Base-by-base conservation (phyloP, 2,329 filamentous ascomycete species). In the Fusarium sp. region DNA sequence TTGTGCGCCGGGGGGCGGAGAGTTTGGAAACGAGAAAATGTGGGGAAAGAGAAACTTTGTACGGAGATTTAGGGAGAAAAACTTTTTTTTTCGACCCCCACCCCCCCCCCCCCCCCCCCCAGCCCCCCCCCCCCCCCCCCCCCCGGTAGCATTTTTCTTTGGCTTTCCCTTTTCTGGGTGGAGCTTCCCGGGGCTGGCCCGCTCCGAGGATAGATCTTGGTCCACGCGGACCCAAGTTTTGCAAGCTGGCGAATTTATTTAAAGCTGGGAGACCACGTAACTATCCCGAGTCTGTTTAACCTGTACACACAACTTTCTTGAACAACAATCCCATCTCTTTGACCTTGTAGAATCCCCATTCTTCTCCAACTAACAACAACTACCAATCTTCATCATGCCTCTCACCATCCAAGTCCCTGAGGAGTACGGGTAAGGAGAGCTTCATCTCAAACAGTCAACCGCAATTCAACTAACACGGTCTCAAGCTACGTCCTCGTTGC, bases 401-500 rank as follows among this genome's bases (percentile, higher is more conserved):
- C 74, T 85, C 64, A 75, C 81, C 47, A 77, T 89, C 35, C 80
- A 84, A 60, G 72, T 89, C 67, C 86, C 87, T 24, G 79, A 80
- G 72, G 84, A 89, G 72, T 89, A 89, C 78, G 84, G 86, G 87
- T 89, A 84, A 80, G 85, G 77, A 40, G 37, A 64, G 27, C 22
- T 18, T 35, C 47, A 34, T 18, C 16, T 24, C 40, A 3, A 34
- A 31, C 42, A 18, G 20, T 9, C 18, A 35, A 56, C 6, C 10
- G 22, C 31, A 47, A 47, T 27, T 22, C 34, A 59, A 64, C 66
- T 65, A 52, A 72, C 34, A 62, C 57, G 56, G 20, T 34, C n/a
- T 37, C 72, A 92, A 92, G 91, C 83, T 90, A 90, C 79, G 90
- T 92, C 78, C 85, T 93, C 63, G 84, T 87, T 62, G 88, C 85